Base-by-base conservation (phyloP, 1,139 yeast genomes). In the Saccharomyces hybrid region DNA sequence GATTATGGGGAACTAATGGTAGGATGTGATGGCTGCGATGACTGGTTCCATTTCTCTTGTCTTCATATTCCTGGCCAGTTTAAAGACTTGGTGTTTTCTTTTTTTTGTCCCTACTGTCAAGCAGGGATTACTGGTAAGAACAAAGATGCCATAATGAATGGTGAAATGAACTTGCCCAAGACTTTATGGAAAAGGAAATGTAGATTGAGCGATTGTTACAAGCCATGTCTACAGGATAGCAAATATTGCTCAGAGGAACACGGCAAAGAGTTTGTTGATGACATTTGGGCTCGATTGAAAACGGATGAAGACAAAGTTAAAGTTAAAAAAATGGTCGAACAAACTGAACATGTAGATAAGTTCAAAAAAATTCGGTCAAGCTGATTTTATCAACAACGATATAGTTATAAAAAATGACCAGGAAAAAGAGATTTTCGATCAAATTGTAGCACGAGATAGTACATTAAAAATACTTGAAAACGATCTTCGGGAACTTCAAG, bases 1-100 rank as follows among this genome's bases (percentile, higher is more conserved):
- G 97, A 91, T 64, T 76, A 78, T 58, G 95, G 93, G 1, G 87
- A 87, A 68, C 68, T 86, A 58, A 90, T 90, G 97, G 86, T 91
- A 24, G 90, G 88, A 0, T 91, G 98, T 68, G 97, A 90, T 68
- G 91, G 89, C 6, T 91, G 98, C 71, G 97, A 90, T 65, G 96
- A 88, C 60, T 91, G 98, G 98, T 91, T 79, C 66, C 97, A 91
- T 71, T 88, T 91, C 68, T 75, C 74, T 51, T 91, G 97, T 65
- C 81, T 90, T 77, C 78, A 78, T 57, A 68, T 90, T 50, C 75
- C 82, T 51, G 71, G 70, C n/a, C 71, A 74, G 47, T 80, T 79
- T 64, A 78, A 81, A 54, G 75, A 77, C 49, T 73, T 90, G 54
- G 83, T 90, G 7, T 78, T 80, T 50, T 79, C 79, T 56, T 91